Conservation (phyloP, 176 grass and related monocot species). For the Rhipidocladum racemiflorum region DNA sequence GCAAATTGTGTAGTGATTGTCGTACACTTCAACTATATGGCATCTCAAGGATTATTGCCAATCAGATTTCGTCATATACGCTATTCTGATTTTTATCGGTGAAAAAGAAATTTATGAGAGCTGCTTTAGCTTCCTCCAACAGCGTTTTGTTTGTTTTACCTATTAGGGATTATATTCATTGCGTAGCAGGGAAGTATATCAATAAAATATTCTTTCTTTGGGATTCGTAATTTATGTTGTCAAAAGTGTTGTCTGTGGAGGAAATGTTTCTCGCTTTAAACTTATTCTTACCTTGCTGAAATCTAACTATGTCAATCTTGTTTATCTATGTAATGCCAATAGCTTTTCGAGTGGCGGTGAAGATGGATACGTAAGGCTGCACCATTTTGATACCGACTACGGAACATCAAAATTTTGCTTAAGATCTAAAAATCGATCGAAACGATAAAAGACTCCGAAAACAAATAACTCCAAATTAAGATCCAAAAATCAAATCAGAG, state of each 20-base stretch:
- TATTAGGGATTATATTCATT: background rate
- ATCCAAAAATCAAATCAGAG: too few species aligned
- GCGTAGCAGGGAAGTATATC: background rate
- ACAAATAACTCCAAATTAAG: too few species aligned
- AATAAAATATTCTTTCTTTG: background rate
- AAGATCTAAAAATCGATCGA: too few species aligned
- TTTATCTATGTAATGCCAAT: background rate
- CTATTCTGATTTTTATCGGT: conserved; percentile 26
- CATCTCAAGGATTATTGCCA: background rate
- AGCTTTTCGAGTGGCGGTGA: conserved; percentile 92
- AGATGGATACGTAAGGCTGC: too few species aligned
- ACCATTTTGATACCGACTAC: too few species aligned
- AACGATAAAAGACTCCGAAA: too few species aligned
- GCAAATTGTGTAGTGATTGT: background rate
- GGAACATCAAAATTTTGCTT: too few species aligned
- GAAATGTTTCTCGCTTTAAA: background rate
- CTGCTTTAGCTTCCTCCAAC: background rate
- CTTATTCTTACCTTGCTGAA: background rate
- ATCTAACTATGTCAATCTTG: background rate
- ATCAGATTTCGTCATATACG: conserved; percentile 29
- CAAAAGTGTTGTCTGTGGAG: background rate
- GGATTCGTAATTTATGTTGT: background rate
- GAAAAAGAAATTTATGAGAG: conserved; percentile 2
- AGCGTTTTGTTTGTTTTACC: background rate
- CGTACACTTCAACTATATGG: background rate